Evolutionary conservation across 306 rosid species (phyloP).

Genomic region (Clitoria ternatea): DNA sequence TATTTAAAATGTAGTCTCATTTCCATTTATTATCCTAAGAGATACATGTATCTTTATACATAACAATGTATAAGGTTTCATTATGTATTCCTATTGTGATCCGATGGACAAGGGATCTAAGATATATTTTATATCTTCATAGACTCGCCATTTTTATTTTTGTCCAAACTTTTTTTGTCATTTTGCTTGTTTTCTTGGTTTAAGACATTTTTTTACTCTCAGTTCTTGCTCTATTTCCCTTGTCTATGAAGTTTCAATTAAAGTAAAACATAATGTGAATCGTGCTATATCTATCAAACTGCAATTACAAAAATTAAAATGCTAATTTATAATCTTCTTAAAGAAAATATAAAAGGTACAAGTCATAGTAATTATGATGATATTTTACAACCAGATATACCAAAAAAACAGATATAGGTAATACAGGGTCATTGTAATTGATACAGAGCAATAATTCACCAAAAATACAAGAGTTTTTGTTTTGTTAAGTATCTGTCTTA

Average conservation of each 20-base stretch:
- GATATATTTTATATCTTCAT: not conserved
- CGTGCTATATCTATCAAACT: not conserved
- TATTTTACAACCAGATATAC: not conserved
- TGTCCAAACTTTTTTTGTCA: not conserved
- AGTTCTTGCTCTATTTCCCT: not conserved
- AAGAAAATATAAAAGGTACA: too few relatives aligned
- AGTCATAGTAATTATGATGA: not conserved
- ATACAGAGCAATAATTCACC: not conserved
- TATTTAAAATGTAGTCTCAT: not conserved
- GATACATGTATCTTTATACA: not conserved
- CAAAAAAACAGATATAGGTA: not conserved
- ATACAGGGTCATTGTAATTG: not conserved
- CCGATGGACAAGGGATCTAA: not conserved
- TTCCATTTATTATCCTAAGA: not conserved
- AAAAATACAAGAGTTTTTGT: not conserved
- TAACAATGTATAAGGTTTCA: not conserved
- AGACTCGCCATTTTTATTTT: not conserved
- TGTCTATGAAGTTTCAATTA: not conserved
- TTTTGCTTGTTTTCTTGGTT: not conserved
- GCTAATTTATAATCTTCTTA: not conserved
- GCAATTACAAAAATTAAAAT: not conserved
- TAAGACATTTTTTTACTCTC: not conserved
- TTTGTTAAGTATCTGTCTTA: not conserved
- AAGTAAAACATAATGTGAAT: not conserved
- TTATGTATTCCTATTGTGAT: not conserved